Evolutionary conservation across 257 asterid species (phyloP).

Genomic region (Fraxinus cuspidata): DNA sequence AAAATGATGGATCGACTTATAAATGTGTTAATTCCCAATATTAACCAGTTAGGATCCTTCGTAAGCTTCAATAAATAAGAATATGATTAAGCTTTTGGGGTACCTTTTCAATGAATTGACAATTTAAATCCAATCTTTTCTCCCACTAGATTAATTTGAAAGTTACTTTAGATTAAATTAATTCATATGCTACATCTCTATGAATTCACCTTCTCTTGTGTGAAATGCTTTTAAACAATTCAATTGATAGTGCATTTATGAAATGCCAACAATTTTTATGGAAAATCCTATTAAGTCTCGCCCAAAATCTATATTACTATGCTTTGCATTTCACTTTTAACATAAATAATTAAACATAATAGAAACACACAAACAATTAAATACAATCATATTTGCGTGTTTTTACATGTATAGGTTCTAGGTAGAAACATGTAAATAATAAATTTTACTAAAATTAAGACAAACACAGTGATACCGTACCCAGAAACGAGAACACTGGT

Average conservation of each 20-base stretch:
- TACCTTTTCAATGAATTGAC: not conserved
- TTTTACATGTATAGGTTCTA: not conserved
- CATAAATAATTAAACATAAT: too few relatives aligned
- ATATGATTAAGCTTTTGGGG: not conserved
- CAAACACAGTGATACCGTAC: slow-evolving; percentile 32
- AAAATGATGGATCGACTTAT: too few relatives aligned
- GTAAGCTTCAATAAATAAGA: not conserved
- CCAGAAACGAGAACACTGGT: slow-evolving; percentile 84
- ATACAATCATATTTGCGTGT: not conserved
- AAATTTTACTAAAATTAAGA: not conserved
- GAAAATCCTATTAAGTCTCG: not conserved
- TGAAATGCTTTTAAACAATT: too few relatives aligned
- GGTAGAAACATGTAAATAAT: not conserved
- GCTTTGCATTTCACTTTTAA: not conserved
- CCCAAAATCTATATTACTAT: not conserved
- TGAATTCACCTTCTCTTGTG: too few relatives aligned
- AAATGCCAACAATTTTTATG: not conserved
- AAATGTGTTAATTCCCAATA: not conserved
- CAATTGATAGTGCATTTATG: not conserved
- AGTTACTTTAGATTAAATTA: not conserved
- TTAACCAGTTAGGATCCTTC: not conserved
- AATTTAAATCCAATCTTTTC: not conserved
- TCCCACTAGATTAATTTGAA: not conserved
- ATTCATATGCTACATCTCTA: too few relatives aligned
- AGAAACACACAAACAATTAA: not conserved